Evolutionary conservation across 176 grass and related monocot genomes (phyloP), one percentile per base, ranked within the genome.

Genomic region (Rhynchospora pubera): DNA sequence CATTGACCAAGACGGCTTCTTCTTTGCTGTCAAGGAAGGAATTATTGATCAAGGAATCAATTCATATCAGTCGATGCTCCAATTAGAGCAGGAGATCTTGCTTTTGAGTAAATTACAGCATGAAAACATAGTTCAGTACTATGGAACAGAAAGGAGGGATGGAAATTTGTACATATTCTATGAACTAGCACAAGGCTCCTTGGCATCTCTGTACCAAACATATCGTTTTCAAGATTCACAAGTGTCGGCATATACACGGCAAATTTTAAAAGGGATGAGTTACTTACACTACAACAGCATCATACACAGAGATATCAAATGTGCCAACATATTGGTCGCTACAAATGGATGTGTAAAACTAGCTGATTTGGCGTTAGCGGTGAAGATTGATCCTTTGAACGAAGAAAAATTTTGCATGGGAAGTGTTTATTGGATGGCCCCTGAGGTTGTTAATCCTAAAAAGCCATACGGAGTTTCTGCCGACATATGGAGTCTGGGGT

Each of bases 401-500:
- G 83, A 88, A 51, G 83, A 87, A 71, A 94, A 83, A 80, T 98
- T 92, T 66, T 91, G 87, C 87, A 98, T 93, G 87, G 95, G 95
- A 85, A 98, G 88, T 91, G 82, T 94, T 47, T 90, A 87, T 81
- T 98, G 95, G 95, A 98, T 98, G 95, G 92, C 95, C 16, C 95
- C 95, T 43, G 95, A 98, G 90, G 95, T 98, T 56, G 14, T 83
- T 68, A 47, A 61, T 16, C 80, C 32, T n/a, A 28, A 73, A 72
- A 91, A 56, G 50, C 87, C 87, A 58, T 87, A 97, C 45, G 94
- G 94, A 24, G 84, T 89, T 68, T 30, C 91, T 78, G 89, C 89
- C 57, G 94, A 97, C 60, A 97, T 97, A 87, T 97, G 94, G 94
- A 97, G 94, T 84, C 91, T 97, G 57, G 94, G 94, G 19, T 97